Evolutionary conservation across 1,284 basidiomycete species (phyloP), one percentile per base, ranked within the genome.

Genomic region (Kwoniella shivajii): DNA sequence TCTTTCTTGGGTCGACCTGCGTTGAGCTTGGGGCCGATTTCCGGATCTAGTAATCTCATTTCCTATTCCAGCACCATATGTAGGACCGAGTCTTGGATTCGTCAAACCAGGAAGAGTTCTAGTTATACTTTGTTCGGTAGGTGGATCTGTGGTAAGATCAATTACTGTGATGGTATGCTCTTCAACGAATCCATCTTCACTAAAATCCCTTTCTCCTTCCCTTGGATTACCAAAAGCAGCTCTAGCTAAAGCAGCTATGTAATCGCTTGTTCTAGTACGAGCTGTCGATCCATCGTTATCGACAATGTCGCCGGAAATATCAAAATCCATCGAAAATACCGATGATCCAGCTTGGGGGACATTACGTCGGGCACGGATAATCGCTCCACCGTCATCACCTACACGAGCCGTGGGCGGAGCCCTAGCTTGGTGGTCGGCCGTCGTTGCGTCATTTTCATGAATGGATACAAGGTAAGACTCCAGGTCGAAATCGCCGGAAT

Each of bases 121-220:
- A 47, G 45, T 30, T 26, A 47, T 24, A 16, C 9, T 30, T 20
- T 47, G 45, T 36, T 27, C 27, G 11, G 45, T 47, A 3, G 52
- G 43, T 2, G 52, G 44, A 29, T 47, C 37, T 6, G 45, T 45
- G 7, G 52, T 54, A 24, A 54, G n/a, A 54, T 54, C 52, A 29
- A 54, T 46, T 16, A 54, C 52, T n/a, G 38, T 16, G 2, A 54
- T 45, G 9, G 43, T 38, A 46, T 50, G 42, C 30, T n/a, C 43
- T 29, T 39, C 48, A 13, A 20, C 44, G 3, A 22, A 18, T 34
- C 31, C 34, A 7, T 38, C 37, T 47, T 31, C 43, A 10, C 18
- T 24, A 44, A 31, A n/a, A 3, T 56, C 33, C 3, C 11, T 24
- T 31, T 47, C 45, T 10, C 14, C 20, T 6, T 33, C 31, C 9